Conservation (phyloP, 768 basidiomycete genomes). For the Lactifluus echinatus region DNA sequence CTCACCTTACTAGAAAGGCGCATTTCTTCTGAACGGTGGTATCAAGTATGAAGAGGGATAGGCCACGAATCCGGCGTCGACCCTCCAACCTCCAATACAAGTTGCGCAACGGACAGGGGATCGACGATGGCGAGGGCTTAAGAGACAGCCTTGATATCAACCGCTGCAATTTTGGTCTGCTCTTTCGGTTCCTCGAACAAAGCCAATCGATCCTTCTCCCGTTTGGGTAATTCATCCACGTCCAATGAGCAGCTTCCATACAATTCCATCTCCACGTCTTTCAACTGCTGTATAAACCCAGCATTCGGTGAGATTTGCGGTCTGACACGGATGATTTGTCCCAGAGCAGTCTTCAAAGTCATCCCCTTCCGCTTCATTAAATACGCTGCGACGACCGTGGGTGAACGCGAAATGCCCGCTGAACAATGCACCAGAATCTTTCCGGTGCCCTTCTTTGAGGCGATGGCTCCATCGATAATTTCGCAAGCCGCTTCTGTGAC, state of each 20-base stretch:
- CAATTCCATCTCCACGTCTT: conserved; percentile 24
- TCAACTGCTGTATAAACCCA: conserved; percentile 37
- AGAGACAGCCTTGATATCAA: no score
- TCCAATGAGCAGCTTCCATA: conserved; percentile 27
- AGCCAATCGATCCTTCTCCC: conserved; percentile 29
- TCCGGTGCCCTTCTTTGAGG: conserved; percentile 20
- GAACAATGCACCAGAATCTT: conserved; percentile 38
- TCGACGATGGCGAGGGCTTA: no score
- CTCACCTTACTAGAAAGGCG: no score
- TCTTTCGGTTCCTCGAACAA: conserved; percentile 23
- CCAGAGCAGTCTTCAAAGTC: conserved; percentile 33
- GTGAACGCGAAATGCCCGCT: conserved; percentile 40
- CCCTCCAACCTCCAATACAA: no score
- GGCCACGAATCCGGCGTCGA: no score
- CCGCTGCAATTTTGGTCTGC: not conserved
- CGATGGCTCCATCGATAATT: conserved; percentile 25
- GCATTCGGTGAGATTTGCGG: conserved; percentile 34
- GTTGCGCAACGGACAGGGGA: no score
- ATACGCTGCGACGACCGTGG: conserved; percentile 34
- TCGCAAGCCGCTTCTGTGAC: conserved; percentile 25
- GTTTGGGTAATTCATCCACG: conserved; percentile 30
- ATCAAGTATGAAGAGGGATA: no score
- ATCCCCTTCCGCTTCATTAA: conserved; percentile 32
- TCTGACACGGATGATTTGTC: conserved; percentile 29
- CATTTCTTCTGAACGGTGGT: no score